These are phyloP conservation scores for Syncephalis plumigaleata DNA, from an alignment of 371 early-diverging fungal genomes.

Conservation along the genomic window DNA sequence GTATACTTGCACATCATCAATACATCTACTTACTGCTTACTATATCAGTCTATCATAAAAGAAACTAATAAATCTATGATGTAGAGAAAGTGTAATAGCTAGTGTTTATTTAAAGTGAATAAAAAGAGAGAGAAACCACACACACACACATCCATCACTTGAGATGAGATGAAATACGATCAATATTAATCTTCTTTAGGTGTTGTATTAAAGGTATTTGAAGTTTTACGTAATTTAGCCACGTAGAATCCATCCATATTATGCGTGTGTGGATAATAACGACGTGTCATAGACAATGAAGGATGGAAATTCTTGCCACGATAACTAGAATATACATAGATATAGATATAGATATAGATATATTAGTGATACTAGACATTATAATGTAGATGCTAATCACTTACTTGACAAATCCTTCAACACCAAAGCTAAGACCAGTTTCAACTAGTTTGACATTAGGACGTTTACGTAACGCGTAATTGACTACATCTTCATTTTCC, in stretches of 20 bases:
- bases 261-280: conserved; percentile 97
- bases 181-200: too few relatives aligned
- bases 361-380: too few relatives aligned
- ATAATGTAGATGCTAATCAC: not conserved
- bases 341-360: not conserved
- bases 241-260: conserved; percentile 99
- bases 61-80: too few relatives aligned
- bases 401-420: too few relatives aligned
- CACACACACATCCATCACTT: too few relatives aligned
- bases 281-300: conserved; percentile 62
- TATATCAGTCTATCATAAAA: too few relatives aligned
- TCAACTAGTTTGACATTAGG: conserved; percentile 85
- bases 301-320: conserved; percentile 84
- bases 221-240: conserved; percentile 86
- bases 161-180: too few relatives aligned
- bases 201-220: conserved; percentile 35
- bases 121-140: too few relatives aligned
- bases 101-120: too few relatives aligned
- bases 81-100: too few relatives aligned
- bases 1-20: too few relatives aligned
- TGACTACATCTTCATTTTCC: conserved; percentile 97
- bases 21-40: too few relatives aligned
- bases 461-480: conserved; percentile 89
- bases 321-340: conserved; percentile 32
- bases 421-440: conserved; percentile 84